Evolutionary conservation across 257 asterid genomes (phyloP), one percentile per base, ranked within the genome.

Genomic region (Petunia secreta): DNA sequence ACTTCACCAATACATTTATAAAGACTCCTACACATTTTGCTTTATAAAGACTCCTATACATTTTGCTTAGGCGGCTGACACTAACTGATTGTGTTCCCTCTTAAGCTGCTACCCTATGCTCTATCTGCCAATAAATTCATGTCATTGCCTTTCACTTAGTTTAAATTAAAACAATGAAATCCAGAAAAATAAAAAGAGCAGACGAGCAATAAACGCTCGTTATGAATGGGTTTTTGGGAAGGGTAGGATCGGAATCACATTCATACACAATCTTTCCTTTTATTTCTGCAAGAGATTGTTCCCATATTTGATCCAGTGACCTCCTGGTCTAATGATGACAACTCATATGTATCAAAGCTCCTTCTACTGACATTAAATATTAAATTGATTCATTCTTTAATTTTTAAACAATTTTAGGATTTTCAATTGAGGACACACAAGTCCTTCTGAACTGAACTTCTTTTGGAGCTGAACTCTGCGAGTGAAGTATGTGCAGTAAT

Each of bases 71-170:
- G 37, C 25, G 25, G 25, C 25, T 3, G 6, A 77, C 86, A 62
- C 81, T 86, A 57, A 88, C 85, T 53, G 81, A 80, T 62, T 77
- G 80, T n/a, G 75, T n/a, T 76, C 93, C 97, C 36, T 76, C 85
- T 81, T 88, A 82, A 79, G 68, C 78, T 7, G 92, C 88, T 43
- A 92, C 44, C 91, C 89, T 40, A 85, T 91, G 91, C 25, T 84
- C 92, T 7, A 88, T 79, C 95, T 88, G 86, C 67, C 43, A 78
- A 74, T 1, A 57, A 55, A 67, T 16, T 60, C 43, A 67, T 69
- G 11, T 69, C 34, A 44, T 43, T n/a, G 74, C 75, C 14, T 66
- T 3, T 63, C 1, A 63, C 48, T 25, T 25, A 25, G 25, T 25
- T 25, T 25, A 25, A 25, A 25, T 25, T 25, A 25, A 25, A 25